A percentile compares a stretch with the other conserved stretches of the same genome.
phyloP scores from a whole-genome alignment of 805 yeast species.

The Trichomonascus vanleenenianus region DNA sequence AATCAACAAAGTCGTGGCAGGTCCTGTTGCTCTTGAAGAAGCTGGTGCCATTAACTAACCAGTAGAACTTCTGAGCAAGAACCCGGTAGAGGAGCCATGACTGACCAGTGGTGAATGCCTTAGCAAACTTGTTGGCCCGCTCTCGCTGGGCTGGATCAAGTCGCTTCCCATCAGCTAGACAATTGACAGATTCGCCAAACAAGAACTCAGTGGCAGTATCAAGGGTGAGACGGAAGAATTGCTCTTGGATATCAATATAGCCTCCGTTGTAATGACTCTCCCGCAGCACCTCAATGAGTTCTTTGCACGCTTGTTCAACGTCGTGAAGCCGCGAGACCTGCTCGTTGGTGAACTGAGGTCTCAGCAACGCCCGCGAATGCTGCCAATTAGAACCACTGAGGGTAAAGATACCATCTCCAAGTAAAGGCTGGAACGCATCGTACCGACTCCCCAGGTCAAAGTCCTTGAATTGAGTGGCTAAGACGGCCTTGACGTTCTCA shows the following conservation, averaged over 20 bases:
- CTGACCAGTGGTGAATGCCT: constrained; percentile 19
- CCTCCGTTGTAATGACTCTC: constrained; percentile 5
- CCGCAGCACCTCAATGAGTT: background rate
- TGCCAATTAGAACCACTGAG: constrained; percentile 30
- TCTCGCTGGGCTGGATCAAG: background rate
- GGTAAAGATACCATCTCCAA: constrained; percentile 33
- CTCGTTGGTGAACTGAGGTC: constrained; percentile 30
- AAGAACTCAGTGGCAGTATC: constrained; percentile 31
- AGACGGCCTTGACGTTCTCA: constrained; percentile 26
- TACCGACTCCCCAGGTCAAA: constrained; percentile 25
- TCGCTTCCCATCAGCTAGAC: constrained; percentile 11
- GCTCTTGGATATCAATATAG: constrained; percentile 22
- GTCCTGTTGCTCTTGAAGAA: constrained; percentile 28
- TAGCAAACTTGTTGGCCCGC: constrained; percentile 18
- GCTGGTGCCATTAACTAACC: constrained; percentile 19
- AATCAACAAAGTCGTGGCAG: constrained; percentile 32
- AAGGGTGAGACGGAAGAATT: constrained; percentile 26
- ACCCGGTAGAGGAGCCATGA: constrained; percentile 1
- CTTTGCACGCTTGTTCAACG: constrained; percentile 22
- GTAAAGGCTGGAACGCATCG: constrained; percentile 22
- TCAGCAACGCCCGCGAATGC: constrained; percentile 30
- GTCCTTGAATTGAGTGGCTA: constrained; percentile 28
- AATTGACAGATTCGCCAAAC: constrained; percentile 27
- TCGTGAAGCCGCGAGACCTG: constrained; percentile 21
- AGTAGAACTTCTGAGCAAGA: constrained; percentile 16